Evolutionary conservation across 2,329 filamentous ascomycete genomes (phyloP).

Genomic region (Penicillium sp.): DNA sequence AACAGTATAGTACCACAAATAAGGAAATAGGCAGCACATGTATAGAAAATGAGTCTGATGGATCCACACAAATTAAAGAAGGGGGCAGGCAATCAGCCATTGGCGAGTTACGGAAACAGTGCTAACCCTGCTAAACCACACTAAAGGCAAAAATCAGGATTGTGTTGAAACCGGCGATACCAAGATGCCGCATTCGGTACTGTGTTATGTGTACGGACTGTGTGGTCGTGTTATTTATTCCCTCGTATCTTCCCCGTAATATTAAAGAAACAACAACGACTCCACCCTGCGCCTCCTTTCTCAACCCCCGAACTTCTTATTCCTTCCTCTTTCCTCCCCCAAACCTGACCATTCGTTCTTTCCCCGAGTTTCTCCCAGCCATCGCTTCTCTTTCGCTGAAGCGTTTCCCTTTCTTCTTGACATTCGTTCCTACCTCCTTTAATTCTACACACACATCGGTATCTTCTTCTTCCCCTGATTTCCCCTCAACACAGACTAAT

Average conservation of each 20-base stretch:
- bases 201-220: conserved; percentile 5
- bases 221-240: conserved; percentile 7
- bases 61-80: conserved; percentile 11
- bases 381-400: conserved; percentile 26
- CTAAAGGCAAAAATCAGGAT: background rate
- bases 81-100: conserved; percentile 7
- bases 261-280: conserved; percentile 4
- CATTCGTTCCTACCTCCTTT: conserved; percentile 31
- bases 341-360: conserved; percentile 29
- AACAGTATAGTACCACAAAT: too few relatives aligned
- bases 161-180: background rate
- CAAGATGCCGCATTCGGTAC: conserved; percentile 16
- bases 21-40: conserved; percentile 4
- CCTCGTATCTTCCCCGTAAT: conserved; percentile 9
- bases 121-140: conserved; percentile 3
- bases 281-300: conserved; percentile 33
- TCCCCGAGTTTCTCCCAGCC: conserved; percentile 10
- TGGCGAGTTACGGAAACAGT: conserved; percentile 8
- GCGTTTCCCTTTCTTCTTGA: conserved; percentile 22
- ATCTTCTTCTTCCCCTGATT: conserved; percentile 6
- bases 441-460: conserved; percentile 20
- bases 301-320: conserved; percentile 32
- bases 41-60: conserved; percentile 5
- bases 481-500: conserved; percentile 5
- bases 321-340: conserved; percentile 31